Conservation (phyloP, 345 rosid genomes). For the Corymbia maculata region DNA sequence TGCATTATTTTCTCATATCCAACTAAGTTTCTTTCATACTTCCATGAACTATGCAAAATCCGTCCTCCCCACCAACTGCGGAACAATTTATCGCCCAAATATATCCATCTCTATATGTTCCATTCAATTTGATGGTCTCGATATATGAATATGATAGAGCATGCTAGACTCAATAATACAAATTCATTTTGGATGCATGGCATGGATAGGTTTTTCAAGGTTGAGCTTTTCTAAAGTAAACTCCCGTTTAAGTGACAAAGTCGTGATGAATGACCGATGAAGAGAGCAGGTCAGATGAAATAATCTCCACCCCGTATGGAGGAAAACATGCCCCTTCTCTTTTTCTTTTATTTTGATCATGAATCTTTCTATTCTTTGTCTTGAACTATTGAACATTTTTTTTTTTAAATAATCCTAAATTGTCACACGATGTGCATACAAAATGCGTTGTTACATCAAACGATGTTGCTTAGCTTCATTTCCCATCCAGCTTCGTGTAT, state of each 20-base stretch:
- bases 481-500: background rate
- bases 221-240: background rate
- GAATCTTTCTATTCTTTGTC: background rate
- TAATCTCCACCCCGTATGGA: background rate
- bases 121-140: background rate
- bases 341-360: background rate
- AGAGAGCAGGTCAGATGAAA: background rate
- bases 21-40: background rate
- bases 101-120: accelerated
- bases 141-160: background rate
- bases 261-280: background rate
- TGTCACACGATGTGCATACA: background rate
- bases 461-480: background rate
- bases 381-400: background rate
- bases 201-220: background rate
- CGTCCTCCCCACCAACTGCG: background rate
- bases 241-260: background rate
- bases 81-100: background rate
- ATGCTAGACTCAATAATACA: background rate
- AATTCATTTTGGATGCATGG: background rate
- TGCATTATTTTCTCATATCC: background rate
- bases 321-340: background rate
- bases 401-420: background rate
- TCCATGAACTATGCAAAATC: background rate
- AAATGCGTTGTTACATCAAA: background rate